phyloP scores from a whole-genome alignment of 768 basidiomycete species.

The Suillus tomentosus region DNA sequence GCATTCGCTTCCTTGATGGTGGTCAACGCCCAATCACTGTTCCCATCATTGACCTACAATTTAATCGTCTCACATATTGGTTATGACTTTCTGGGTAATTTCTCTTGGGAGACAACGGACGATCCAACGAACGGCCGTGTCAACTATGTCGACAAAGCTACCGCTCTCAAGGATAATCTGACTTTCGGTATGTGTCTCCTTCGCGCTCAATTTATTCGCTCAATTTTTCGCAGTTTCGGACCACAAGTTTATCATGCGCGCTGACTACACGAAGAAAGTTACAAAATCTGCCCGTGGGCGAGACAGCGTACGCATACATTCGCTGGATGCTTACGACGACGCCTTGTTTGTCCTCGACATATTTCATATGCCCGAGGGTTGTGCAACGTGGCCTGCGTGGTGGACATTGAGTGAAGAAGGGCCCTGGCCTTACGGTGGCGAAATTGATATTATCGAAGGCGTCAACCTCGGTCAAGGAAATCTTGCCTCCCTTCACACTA shows the following conservation, averaged over 20 bases:
- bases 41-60: conserved; percentile 8
- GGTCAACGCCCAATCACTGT: conserved; percentile 6
- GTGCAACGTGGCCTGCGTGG: conserved; percentile 64
- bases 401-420: conserved; percentile 55
- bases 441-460: conserved; percentile 65
- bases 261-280: conserved; percentile 46
- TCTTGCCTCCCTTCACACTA: conserved; percentile 57
- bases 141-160: conserved; percentile 51
- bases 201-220: background rate
- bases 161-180: conserved; percentile 45
- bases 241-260: conserved; percentile 59
- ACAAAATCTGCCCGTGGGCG: conserved; percentile 44
- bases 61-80: conserved; percentile 29
- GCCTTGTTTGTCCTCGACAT: conserved; percentile 53
- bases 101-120: conserved; percentile 49
- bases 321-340: conserved; percentile 46
- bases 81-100: conserved; percentile 46
- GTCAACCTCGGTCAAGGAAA: conserved; percentile 51
- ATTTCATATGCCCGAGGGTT: conserved; percentile 62
- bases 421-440: conserved; percentile 64
- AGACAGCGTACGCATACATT: conserved; percentile 56
- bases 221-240: background rate
- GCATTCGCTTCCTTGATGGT: background rate
- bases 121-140: conserved; percentile 72
- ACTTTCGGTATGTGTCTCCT: conserved; percentile 42